Base-by-base conservation (phyloP, 2,329 filamentous ascomycete genomes). In the Amesomyces nigricolor region DNA sequence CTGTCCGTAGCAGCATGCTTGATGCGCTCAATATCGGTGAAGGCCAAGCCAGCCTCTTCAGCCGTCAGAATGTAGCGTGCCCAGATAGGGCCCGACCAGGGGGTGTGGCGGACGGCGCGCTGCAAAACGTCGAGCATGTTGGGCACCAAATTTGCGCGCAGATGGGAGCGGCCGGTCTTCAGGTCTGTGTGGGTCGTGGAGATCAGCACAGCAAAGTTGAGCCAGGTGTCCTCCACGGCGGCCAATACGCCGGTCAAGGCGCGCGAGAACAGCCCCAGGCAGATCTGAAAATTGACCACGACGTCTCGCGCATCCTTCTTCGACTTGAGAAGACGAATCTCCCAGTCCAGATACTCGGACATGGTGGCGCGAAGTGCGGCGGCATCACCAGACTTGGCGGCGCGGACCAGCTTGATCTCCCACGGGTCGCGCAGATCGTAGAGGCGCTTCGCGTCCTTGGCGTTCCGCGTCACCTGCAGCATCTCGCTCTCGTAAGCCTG, bases 1-100 rank as follows among this genome's bases (percentile, higher is more conserved):
- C 89, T 90, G 66, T 86, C 89, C 0, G 91, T 97, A 6, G 94
- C 94, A 43, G 86, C 85, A 70, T 96, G 90, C 71, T 99, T 99
- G 69, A 96, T 91, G 40, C 85, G 80, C 64, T 95, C 89, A 51
- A 97, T 89, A 48, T 89, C 87, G 22, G 86, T 77, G 64, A 95
- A 96, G 0, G 86, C 78, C 60, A 86, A 80, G 35, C 82, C 81
- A 58, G 89, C 86, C 45, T 89, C 82, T 71, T 97, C 94, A 3
- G 90, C 88, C 17, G 85, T 87, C 51, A 96, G 73, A 26, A 99
- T 86, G 61, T 91, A 91, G 62, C 92, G 85, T 6, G 89, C 89
- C 94, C 94, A 99, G 6, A 99, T 78, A 29, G 82, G 79, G 14
- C 94, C 94, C 6, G 91, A 95, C 87, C 91, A 95, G 2, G 94